These are phyloP conservation scores for Kazachstania bromeliacearum DNA, from an alignment of 805 yeast species.

Conservation along the genomic window DNA sequence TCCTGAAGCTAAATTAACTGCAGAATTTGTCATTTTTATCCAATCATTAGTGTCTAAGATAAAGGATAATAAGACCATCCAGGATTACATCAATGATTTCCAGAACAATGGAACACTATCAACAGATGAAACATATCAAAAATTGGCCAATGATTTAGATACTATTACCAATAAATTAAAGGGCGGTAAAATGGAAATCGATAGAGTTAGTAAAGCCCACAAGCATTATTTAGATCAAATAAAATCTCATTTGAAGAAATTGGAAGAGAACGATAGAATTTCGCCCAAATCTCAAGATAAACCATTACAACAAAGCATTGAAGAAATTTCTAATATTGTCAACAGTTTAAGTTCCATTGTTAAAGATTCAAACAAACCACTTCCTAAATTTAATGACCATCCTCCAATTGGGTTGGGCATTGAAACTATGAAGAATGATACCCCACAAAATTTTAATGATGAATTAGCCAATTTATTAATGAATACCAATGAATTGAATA, in stretches of 20 bases:
- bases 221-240: background rate
- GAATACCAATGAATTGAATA: conserved; percentile 59
- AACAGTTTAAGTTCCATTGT: too few relatives aligned
- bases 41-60: conserved; percentile 67
- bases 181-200: conserved; percentile 1
- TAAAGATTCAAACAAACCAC: too few relatives aligned
- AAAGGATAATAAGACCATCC: conserved; percentile 64
- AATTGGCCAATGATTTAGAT: conserved; percentile 19
- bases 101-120: conserved; percentile 14
- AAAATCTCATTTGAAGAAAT: conserved; percentile 1
- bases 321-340: too few relatives aligned
- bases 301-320: too few relatives aligned
- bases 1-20: conserved; percentile 3
- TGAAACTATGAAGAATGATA: conserved; percentile 12
- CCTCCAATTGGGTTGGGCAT: conserved; percentile 26
- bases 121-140: conserved; percentile 31
- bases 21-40: conserved; percentile 25
- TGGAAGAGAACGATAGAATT: background rate
- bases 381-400: too few relatives aligned
- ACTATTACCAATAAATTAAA: conserved; percentile 1
- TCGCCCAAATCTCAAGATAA: too few relatives aligned
- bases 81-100: conserved; percentile 36
- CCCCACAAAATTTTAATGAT: conserved; percentile 47
- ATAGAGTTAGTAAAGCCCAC: background rate
- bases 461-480: conserved; percentile 60